Conservation (phyloP, 805 yeast genomes). For the Maudiozyma pseudohumilis region DNA sequence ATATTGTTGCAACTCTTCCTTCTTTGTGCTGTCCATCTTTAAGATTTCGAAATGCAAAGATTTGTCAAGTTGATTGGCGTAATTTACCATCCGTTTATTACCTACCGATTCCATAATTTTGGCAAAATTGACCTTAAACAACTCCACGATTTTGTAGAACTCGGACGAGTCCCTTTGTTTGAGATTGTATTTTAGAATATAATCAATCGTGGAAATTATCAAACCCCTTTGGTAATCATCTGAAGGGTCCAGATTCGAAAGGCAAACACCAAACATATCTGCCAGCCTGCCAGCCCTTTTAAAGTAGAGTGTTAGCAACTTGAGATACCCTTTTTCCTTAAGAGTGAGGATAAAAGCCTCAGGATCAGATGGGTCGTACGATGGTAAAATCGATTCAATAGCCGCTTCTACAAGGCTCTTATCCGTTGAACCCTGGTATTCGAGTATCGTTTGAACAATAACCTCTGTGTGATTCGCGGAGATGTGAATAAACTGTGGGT, state of each 20-base stretch:
- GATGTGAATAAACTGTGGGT: slow-evolving; percentile 68
- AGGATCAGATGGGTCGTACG: slow-evolving; percentile 50
- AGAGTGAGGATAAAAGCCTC: slow-evolving; percentile 31
- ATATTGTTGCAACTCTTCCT: slow-evolving; percentile 2
- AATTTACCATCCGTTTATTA: slow-evolving; percentile 4
- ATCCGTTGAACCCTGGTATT: background rate
- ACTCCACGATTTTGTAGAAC: slow-evolving; percentile 1
- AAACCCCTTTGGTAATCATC: background rate
- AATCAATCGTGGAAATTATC: background rate
- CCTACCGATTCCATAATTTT: slow-evolving; percentile 5
- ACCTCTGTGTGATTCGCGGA: slow-evolving; percentile 47
- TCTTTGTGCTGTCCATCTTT: slow-evolving; percentile 1
- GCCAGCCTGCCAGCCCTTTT: slow-evolving; percentile 9
- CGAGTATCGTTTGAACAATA: slow-evolving; percentile 39
- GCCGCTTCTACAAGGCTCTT: slow-evolving; percentile 41
- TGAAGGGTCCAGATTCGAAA: background rate
- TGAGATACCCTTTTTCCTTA: slow-evolving; percentile 16
- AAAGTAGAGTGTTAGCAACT: slow-evolving; percentile 18
- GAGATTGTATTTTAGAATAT: background rate
- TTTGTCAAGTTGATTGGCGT: slow-evolving; percentile 11
- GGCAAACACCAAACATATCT: slow-evolving; percentile 7
- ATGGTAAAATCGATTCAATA: slow-evolving; percentile 57
- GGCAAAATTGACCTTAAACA: slow-evolving; percentile 12
- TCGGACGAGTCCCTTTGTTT: slow-evolving; percentile 3
- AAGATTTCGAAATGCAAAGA: slow-evolving; percentile 14